A percentile compares a stretch with the other conserved stretches of the same genome.
Conservation (phyloP, 495 filamentous ascomycete species). For the Daldinia concentrica region DNA sequence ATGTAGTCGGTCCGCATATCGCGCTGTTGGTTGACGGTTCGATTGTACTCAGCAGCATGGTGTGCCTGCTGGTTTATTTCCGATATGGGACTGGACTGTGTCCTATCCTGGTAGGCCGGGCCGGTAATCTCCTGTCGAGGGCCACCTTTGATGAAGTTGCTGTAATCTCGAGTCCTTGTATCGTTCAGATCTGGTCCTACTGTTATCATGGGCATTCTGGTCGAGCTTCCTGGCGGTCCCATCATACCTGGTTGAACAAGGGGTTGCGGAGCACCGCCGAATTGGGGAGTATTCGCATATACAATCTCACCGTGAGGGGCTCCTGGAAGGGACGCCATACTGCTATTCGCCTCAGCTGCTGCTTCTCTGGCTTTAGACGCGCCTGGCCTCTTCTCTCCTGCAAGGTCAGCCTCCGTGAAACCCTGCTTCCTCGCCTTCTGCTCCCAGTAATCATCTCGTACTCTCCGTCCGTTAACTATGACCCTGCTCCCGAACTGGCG, state of each 20-base stretch:
- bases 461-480: slow-evolving; percentile 86
- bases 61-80: slow-evolving; percentile 89
- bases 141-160: slow-evolving; percentile 74
- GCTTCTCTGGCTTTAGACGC: slow-evolving; percentile 88
- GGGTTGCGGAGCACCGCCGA: slow-evolving; percentile 67
- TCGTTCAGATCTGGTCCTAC: slow-evolving; percentile 80
- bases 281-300: slow-evolving; percentile 80
- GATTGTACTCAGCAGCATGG: slow-evolving; percentile 91
- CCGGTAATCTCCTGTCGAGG: slow-evolving; percentile 91
- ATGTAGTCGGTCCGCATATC: slow-evolving; percentile 77
- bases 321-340: slow-evolving; percentile 55
- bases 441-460: slow-evolving; percentile 99
- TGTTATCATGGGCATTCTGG: slow-evolving; percentile 86
- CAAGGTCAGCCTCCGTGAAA: slow-evolving; percentile 96
- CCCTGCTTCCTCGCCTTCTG: slow-evolving; percentile 96
- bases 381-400: slow-evolving; percentile 95
- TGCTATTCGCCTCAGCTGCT: slow-evolving; percentile 67
- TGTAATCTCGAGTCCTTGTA: slow-evolving; percentile 80
- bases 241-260: slow-evolving; percentile 77
- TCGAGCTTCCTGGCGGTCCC: slow-evolving; percentile 67
- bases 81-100: slow-evolving; percentile 76
- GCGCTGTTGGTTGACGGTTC: slow-evolving; percentile 76
- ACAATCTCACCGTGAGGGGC: slow-evolving; percentile 78
- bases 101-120: slow-evolving; percentile 86
- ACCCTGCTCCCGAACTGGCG: slow-evolving; percentile 97